Conservation (phyloP, 495 filamentous ascomycete species). For the Recurvomyces mirabilis region DNA sequence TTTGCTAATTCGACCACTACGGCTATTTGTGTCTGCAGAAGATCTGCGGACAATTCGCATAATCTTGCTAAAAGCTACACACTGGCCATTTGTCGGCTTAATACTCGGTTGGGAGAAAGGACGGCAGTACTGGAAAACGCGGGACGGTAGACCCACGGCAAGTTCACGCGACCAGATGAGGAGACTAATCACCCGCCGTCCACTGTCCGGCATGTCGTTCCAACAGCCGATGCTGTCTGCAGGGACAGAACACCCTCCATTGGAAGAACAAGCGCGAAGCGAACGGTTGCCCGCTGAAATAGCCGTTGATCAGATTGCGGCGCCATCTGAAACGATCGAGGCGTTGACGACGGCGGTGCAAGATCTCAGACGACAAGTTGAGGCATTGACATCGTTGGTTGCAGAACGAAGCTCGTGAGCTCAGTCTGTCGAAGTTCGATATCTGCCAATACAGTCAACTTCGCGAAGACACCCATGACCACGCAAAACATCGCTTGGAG, state of each 20-base stretch:
- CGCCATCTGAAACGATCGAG: conserved; percentile 16
- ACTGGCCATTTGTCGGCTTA: conserved; percentile 50
- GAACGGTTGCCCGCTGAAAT: background rate
- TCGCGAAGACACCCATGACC: too few species aligned
- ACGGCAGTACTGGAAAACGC: conserved; percentile 16
- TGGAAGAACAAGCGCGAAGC: conserved; percentile 6
- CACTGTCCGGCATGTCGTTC: background rate
- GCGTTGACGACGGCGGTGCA: conserved; percentile 25
- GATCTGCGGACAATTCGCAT: conserved; percentile 65
- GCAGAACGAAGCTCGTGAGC: conserved; percentile 23
- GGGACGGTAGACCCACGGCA: conserved; percentile 4
- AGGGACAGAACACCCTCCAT: background rate
- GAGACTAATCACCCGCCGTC: conserved; percentile 21
- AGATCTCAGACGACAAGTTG: conserved; percentile 27
- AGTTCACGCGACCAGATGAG: conserved; percentile 13
- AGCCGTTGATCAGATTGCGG: conserved; percentile 7
- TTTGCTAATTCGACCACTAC: conserved; percentile 71
- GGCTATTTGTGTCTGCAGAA: conserved; percentile 62
- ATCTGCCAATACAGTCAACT: too few species aligned
- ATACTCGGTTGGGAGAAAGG: conserved; percentile 49
- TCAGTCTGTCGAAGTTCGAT: too few species aligned
- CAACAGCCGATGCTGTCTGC: background rate
- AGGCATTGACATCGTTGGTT: conserved; percentile 24
- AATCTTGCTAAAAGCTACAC: conserved; percentile 60
- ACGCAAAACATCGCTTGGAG: too few species aligned